Evolutionary conservation across 2,329 filamentous ascomycete genomes (phyloP), one percentile per base, ranked within the genome.

Genomic region (Orbilia ellipsospora): DNA sequence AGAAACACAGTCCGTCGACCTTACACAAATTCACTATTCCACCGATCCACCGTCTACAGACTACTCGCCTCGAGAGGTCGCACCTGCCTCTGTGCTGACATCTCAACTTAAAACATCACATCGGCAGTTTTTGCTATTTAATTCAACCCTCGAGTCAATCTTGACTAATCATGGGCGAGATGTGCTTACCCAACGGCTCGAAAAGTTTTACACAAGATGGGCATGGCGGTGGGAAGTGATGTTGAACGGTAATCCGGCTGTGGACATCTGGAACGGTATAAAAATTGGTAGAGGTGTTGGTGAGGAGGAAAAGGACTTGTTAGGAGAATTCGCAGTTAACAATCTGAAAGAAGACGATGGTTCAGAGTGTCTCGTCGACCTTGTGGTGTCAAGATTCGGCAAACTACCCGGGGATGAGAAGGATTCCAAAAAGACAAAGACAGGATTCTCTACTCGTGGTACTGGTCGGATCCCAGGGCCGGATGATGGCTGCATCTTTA

Each of bases 221-320:
- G 83, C 86, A 23, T 83, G 84, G 80, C 85, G 82, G 36, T 99
- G 95, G 95, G 93, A 94, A 78, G 91, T 98, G 12, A 87, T 97
- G 78, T 86, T 99, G 50, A 92, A 94, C 80, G 94, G 93, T 7
- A 97, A 96, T 79, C 95, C 95, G 0, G 89, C 90, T 1, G 88
- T 90, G 0, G 90, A 90, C 77, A 85, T 96, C 4, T 93, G 93
- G 80, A 89, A 90, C 10, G 93, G 92, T 4, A 89, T 97, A 80
- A 97, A 96, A 82, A 86, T 99, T 12, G 92, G 92, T 40, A 94
- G 95, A 16, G 94, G 98, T 0, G 95, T 98, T 0, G 95, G 95
- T 16, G 95, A 98, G 81, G 95, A 98, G 83, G 92, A 97, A 66
- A 90, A 93, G 81, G 94, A 96, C 79, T 94, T 98, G 0, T 85